Base-by-base conservation (phyloP, 129 eudicot genomes). In the Smallanthus sonchifolius region DNA sequence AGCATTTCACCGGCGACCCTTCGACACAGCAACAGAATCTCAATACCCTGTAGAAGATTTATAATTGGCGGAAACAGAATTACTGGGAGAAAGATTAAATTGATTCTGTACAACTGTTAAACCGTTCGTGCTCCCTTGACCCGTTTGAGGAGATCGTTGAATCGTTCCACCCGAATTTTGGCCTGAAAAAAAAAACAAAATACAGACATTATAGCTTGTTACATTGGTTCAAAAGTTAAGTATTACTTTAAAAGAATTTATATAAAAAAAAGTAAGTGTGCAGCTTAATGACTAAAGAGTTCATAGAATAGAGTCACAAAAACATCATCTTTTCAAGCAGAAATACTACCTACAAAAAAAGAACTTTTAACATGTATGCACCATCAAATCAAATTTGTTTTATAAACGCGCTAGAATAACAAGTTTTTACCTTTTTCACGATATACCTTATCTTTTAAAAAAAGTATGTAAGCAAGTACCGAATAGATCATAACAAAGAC, bases 141-240 rank as follows among this genome's bases (percentile, higher is more conserved):
- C 77, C 11, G 81, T 48, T 30, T 67, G 78, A 7, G 82, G 80
- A 49, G 88, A 80, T 52, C 83, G 80, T 4, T 72, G 83, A 56
- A 78, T 36, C 39, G 43, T 69, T 59, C 52, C 69, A 57, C 84
- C 73, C 28, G 92, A 76, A 62, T 80, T 85, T 73, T 89, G 68
- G 10, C 96, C 97, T 79, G 87, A 48, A 69, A 75, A 63, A 20
- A 15, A 47, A 7, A 34, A 16, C 69, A 37, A 16, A 59, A 54
- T 5, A 19, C 44, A 24, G 48, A 70, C 11, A 68, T 60, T 38
- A 64, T 69, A 35, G 52, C 66, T 51, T 39, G 13, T 48, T 38
- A 52, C 75, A 47, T 6, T 5, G 19, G 45, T 48, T 64, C 37
- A 34, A 32, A 44, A 14, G 28, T 15, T 47, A 39, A 48, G 6